Evolutionary conservation across 1,139 yeast genomes (phyloP), one percentile per base, ranked within the genome.

Genomic region (Sugiyamaella castrensis): DNA sequence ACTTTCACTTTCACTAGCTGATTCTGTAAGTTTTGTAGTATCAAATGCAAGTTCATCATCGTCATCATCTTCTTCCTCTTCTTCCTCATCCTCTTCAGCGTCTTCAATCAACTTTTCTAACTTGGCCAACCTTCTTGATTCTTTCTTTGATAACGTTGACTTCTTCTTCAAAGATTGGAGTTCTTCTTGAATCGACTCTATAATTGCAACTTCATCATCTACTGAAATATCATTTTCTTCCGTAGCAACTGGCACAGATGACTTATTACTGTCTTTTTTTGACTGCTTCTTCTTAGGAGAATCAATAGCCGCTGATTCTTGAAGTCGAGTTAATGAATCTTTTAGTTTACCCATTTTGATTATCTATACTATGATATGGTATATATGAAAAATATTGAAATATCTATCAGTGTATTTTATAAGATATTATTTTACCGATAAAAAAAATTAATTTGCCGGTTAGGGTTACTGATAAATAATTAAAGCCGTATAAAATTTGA

Each of bases 11-110:
- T 63, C 68, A 19, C 53, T 56, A 15, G 47, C 51, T 6, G 51
- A 48, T 13, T 52, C 57, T 26, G 53, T 53, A 11, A 51, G 49
- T 24, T 52, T 57, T 4, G 43, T 45, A 37, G 59, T 53, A 5
- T 53, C 58, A 50, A 67, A 64, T 51, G 68, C 70, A 33, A 38
- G 41, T 16, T 62, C 69, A 19, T 66, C 70, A 37, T 68, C 71
- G 2, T 44, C 51, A 10, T 46, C 56, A 29, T 47, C 59, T 9
- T 48, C 57, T 27, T 52, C 58, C 5, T 50, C 57, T 8, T 52
- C 58, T n/a, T 43, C 48, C 6, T 52, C 61, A 8, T 49, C 58
- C 8, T 47, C 58, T 13, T 50, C 56, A 28, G 19, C 31, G 33
- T 41, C 46, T 11, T 42, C 40, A 11, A 43, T 31, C 24, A 36